Evolutionary conservation across 2,329 filamentous ascomycete species (phyloP).

Genomic region (Fusarium pseudonygamai): DNA sequence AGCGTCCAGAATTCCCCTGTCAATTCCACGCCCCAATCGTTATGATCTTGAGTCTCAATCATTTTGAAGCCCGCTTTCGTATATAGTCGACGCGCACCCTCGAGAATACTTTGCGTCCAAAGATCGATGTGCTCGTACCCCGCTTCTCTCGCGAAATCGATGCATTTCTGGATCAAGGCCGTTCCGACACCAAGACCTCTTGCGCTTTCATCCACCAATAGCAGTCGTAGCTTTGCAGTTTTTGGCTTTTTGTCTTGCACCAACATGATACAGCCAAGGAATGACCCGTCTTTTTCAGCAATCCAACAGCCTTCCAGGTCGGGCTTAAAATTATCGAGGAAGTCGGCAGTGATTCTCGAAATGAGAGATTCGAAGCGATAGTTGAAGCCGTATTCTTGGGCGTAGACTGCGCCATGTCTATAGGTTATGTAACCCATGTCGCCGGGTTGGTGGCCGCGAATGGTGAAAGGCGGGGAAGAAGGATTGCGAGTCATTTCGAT

Average conservation of each 20-base stretch:
- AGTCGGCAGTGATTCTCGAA: neutral
- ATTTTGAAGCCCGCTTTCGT: neutral
- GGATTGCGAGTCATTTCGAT: neutral
- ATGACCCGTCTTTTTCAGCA: neutral
- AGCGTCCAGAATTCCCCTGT: neutral
- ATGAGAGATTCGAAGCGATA: neutral
- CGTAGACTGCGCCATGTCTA: neutral
- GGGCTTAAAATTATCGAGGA: neutral
- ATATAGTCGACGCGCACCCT: neutral
- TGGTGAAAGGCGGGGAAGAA: neutral
- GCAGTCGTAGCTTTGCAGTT: neutral
- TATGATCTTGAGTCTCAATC: neutral
- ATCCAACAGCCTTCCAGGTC: neutral
- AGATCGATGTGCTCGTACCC: neutral
- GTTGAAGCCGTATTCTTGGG: neutral
- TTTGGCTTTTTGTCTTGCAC: neutral
- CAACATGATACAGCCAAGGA: constrained; percentile 3
- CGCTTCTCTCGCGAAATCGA: neutral
- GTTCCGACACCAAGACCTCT: constrained; percentile 2
- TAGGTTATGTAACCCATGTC: constrained; percentile 12
- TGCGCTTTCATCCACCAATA: constrained; percentile 1
- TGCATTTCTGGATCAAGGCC: neutral
- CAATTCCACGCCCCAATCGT: neutral
- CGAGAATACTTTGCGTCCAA: neutral
- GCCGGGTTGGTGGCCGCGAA: neutral